Conservation (phyloP, 2,329 filamentous ascomycete species). For the Colletotrichum cuscutae region DNA sequence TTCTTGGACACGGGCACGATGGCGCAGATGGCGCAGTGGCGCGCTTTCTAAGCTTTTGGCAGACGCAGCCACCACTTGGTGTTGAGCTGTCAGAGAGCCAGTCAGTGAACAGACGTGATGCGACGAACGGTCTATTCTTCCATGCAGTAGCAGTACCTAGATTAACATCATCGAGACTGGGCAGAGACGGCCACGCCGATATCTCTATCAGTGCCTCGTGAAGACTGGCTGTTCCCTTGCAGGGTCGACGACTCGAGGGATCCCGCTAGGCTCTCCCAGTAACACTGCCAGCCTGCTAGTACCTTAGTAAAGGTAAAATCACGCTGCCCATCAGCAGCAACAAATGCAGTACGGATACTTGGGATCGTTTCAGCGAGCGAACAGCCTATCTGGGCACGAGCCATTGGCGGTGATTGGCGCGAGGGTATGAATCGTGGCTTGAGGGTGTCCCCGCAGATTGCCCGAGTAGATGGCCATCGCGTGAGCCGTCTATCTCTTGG, state of each 20-base stretch:
- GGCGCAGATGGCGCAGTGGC: background rate
- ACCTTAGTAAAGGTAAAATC: too few relatives aligned
- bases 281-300: background rate
- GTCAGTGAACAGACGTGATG: background rate
- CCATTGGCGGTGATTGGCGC: slow-evolving; percentile 19
- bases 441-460: slow-evolving; percentile 30
- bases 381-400: slow-evolving; percentile 1
- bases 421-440: slow-evolving; percentile 24
- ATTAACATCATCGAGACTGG: background rate
- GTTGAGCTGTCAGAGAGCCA: background rate
- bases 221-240: background rate
- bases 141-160: too few relatives aligned
- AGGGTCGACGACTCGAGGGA: background rate
- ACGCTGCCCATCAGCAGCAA: too few relatives aligned
- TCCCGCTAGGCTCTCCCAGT: slow-evolving; percentile 16
- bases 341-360: background rate
- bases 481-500: slow-evolving; percentile 28
- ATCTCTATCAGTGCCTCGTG: background rate
- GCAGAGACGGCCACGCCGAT: slow-evolving; percentile 22
- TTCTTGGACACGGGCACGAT: background rate
- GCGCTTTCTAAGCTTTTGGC: background rate
- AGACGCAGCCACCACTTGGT: slow-evolving; percentile 5
- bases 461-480: slow-evolving; percentile 20
- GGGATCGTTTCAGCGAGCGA: background rate
- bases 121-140: background rate